These are phyloP conservation scores for Phellinidium pouzarii DNA, from an alignment of 1,284 basidiomycete genomes.

Conservation along the genomic window DNA sequence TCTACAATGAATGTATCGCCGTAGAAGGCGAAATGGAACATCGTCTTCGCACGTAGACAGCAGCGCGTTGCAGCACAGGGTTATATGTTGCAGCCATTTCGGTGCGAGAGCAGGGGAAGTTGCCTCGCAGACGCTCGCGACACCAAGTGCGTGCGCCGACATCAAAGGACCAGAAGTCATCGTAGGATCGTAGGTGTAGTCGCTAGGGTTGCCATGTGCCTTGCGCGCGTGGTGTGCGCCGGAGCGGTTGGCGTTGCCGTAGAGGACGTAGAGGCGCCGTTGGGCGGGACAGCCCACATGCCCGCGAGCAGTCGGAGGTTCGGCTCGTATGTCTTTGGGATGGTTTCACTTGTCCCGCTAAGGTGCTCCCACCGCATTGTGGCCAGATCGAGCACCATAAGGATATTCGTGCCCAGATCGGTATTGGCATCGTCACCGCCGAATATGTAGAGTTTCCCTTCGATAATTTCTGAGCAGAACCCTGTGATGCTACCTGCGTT, in stretches of 20 bases:
- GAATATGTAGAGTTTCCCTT: conserved; percentile 27
- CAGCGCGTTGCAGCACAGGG: conserved; percentile 29
- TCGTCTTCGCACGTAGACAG: conserved; percentile 28
- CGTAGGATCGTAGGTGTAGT: conserved; percentile 29
- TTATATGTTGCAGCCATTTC: conserved; percentile 35
- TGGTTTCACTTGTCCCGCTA: conserved; percentile 22
- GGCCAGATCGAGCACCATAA: conserved; percentile 24
- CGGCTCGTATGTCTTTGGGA: conserved; percentile 23
- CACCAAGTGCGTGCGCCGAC: conserved; percentile 31
- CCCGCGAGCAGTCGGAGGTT: conserved; percentile 29
- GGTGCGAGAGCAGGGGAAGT: conserved; percentile 32
- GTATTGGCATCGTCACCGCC: conserved; percentile 21
- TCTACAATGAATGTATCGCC: conserved; percentile 32
- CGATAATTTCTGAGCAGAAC: conserved; percentile 26
- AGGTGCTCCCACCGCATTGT: conserved; percentile 23
- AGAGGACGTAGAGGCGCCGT: conserved; percentile 31
- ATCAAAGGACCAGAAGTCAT: conserved; percentile 38
- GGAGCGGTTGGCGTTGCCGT: conserved; percentile 31
- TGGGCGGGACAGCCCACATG: conserved; percentile 28
- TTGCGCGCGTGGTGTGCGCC: conserved; percentile 23
- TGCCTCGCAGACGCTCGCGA: conserved; percentile 32
- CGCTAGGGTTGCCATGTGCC: conserved; percentile 24
- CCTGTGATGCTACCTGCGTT: conserved; percentile 22
- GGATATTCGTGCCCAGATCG: conserved; percentile 24
- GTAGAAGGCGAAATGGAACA: conserved; percentile 31